phyloP scores from a whole-genome alignment of 2,329 filamentous ascomycete genomes.

The Fusarium sp. region DNA sequence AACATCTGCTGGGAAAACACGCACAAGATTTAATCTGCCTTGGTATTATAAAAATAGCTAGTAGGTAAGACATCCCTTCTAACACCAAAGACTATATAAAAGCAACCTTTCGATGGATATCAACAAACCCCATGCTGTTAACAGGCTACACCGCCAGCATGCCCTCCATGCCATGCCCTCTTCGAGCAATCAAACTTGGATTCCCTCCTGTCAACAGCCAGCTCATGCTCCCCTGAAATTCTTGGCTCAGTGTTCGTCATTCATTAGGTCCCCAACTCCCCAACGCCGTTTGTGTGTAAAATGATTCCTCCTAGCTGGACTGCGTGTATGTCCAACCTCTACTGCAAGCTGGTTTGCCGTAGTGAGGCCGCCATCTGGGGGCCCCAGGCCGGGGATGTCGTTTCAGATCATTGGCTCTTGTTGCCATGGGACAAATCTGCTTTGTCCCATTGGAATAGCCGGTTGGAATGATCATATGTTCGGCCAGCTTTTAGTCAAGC shows the following conservation, averaged over 20 bases:
- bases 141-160: constrained; percentile 11
- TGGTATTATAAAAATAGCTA: constrained; percentile 31
- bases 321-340: not conserved
- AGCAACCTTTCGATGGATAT: constrained; percentile 39
- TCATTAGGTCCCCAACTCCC: constrained; percentile 42
- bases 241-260: constrained; percentile 34
- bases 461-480: not conserved
- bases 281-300: constrained; percentile 33
- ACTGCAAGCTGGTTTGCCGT: not conserved
- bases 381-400: not conserved
- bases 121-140: constrained; percentile 29
- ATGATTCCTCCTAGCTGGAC: constrained; percentile 8
- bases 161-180: not conserved
- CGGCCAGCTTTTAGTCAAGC: not conserved
- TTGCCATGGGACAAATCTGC: not conserved
- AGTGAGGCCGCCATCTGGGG: not conserved
- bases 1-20: not conserved
- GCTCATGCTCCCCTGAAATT: constrained; percentile 5
- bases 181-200: constrained; percentile 3
- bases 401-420: not conserved
- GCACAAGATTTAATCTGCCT: constrained; percentile 7
- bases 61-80: constrained; percentile 26
- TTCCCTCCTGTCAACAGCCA: not conserved
- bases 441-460: not conserved
- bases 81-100: constrained; percentile 21